Evolutionary conservation across 2,329 filamentous ascomycete genomes (phyloP).

Genomic region (Rhexocercosporidium sp.): DNA sequence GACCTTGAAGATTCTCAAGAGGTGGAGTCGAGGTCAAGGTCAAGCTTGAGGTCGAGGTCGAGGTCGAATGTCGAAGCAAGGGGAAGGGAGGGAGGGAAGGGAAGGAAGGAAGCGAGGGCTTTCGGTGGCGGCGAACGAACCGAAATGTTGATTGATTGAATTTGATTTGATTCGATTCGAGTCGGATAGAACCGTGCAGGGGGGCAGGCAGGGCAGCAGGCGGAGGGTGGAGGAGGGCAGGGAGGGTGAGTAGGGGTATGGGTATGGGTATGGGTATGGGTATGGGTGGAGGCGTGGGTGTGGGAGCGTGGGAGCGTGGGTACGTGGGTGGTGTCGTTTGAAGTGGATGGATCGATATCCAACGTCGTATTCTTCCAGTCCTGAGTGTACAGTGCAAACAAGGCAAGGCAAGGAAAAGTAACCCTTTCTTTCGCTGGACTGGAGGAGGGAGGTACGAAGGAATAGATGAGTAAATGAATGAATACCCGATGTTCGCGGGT

Average conservation of each 20-base stretch:
- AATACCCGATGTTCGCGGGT: conserved; percentile 1
- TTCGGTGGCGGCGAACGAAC: neutral
- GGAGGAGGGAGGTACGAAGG: no score
- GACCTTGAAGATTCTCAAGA: neutral
- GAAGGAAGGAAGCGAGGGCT: neutral
- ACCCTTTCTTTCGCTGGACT: neutral
- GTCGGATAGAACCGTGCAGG: neutral
- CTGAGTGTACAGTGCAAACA: neutral
- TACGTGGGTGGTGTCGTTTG: neutral
- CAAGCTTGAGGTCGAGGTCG: neutral
- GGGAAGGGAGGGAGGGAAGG: neutral
- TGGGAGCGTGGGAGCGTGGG: no score
- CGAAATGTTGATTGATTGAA: neutral
- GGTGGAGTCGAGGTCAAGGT: neutral
- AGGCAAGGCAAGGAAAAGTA: neutral
- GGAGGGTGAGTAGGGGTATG: no score
- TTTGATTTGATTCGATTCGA: neutral
- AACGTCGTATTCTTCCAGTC: neutral
- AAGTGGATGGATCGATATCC: neutral
- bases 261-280: no score
- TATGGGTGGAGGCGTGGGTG: no score
- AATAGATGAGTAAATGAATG: no score
- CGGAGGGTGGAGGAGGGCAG: no score
- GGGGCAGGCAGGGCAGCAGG: no score
- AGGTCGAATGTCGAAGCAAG: neutral